Conservation (phyloP, 371 early-diverging fungal genomes). For the Mucor circinelloides region DNA sequence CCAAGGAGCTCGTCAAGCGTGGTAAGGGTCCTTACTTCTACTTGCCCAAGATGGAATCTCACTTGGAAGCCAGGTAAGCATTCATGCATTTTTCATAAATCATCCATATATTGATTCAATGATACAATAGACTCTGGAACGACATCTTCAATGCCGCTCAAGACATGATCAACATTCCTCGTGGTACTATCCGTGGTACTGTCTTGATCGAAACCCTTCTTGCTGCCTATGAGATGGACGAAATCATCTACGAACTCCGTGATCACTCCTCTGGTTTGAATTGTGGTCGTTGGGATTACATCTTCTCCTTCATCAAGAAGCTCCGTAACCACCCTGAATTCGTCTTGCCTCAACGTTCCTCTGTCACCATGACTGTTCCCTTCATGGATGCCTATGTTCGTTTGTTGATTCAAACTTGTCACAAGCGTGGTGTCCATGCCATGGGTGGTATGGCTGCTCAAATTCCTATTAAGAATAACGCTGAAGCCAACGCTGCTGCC, state of each 20-base stretch:
- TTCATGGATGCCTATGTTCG: constrained; percentile 96
- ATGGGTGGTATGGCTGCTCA: constrained; percentile 99
- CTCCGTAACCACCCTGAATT: constrained; percentile 85
- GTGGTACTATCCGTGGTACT: constrained; percentile 97
- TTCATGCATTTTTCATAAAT: not conserved
- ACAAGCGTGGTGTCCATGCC: constrained; percentile 96
- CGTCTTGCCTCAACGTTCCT: constrained; percentile 88
- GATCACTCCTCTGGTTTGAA: constrained; percentile 96
- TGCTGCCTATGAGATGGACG: constrained; percentile 98
- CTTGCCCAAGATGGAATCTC: constrained; percentile 96
- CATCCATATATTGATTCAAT: not conserved
- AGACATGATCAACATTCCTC: constrained; percentile 85
- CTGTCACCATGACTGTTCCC: constrained; percentile 91
- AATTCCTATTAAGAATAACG: constrained; percentile 95
- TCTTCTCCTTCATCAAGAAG: constrained; percentile 97
- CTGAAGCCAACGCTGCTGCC: constrained; percentile 85
- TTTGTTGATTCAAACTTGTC: constrained; percentile 95
- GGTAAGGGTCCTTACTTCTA: constrained; percentile 97
- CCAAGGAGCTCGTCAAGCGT: constrained; percentile 73
- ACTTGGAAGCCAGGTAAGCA: constrained; percentile 83
- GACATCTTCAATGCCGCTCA: constrained; percentile 94
- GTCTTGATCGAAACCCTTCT: constrained; percentile 96
- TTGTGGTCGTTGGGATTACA: constrained; percentile 99
- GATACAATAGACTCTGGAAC: constrained; percentile 84
- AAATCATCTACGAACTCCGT: constrained; percentile 96